A percentile compares a stretch with the other conserved stretches of the same genome.
These are phyloP conservation scores for Eragrostis curvula DNA, from an alignment of 176 grass and related monocot genomes.

Conservation along the genomic window DNA sequence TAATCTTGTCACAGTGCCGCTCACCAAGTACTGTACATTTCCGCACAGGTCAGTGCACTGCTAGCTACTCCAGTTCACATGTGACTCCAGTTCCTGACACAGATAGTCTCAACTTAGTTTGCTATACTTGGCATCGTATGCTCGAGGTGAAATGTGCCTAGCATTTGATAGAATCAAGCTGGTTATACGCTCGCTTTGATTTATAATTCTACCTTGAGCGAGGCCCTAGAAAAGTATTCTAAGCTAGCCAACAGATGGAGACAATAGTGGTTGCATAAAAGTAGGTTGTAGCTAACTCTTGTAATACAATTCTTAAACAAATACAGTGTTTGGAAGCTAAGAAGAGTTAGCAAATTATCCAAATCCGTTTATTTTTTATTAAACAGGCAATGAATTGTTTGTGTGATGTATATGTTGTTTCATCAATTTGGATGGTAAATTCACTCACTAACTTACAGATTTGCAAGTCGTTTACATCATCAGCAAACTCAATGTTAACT, in stretches of 20 bases:
- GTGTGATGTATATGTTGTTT: background rate
- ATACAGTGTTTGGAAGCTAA: background rate
- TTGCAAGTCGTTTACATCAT: background rate
- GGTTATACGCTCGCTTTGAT: background rate
- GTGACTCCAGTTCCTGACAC: background rate
- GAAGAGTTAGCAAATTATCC: background rate
- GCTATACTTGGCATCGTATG: background rate
- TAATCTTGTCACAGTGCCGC: constrained; percentile 83
- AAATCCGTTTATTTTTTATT: background rate
- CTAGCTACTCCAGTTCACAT: too few species aligned
- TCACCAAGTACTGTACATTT: constrained; percentile 89
- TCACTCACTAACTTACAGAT: background rate
- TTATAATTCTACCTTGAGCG: background rate
- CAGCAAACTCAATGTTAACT: background rate
- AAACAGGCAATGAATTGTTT: background rate
- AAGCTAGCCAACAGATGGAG: background rate
- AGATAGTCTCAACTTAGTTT: background rate
- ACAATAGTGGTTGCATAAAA: background rate
- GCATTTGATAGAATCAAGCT: background rate
- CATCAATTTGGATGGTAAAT: background rate
- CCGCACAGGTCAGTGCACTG: constrained; percentile 73
- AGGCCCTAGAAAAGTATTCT: background rate
- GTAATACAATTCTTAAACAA: background rate
- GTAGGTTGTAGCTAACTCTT: background rate
- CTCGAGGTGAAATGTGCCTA: background rate